A percentile compares a stretch with the other conserved stretches of the same genome.
These are phyloP conservation scores for Nevesoporus exiguus DNA, from an alignment of 768 basidiomycete genomes.

Conservation along the genomic window DNA sequence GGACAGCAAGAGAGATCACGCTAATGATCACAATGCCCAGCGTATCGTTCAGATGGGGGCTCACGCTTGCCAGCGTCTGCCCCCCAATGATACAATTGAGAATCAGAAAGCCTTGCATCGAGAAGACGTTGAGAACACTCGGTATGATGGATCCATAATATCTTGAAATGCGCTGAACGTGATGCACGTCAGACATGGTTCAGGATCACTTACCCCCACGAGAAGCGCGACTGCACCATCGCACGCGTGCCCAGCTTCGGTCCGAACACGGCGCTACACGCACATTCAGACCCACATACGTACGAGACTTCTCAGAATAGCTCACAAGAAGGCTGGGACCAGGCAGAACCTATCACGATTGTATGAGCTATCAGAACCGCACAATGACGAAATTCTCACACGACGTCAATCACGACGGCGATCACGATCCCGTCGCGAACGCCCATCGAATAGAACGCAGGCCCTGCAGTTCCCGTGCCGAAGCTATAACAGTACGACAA, in stretches of 20 bases:
- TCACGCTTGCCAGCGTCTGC: slow-evolving; percentile 53
- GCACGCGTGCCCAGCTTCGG: no score
- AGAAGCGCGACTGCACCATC: no score
- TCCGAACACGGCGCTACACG: slow-evolving; percentile 45
- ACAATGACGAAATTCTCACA: slow-evolving; percentile 9
- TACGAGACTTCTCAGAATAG: no score
- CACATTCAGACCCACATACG: background rate
- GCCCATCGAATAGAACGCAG: slow-evolving; percentile 46
- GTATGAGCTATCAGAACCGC: background rate
- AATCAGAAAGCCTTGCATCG: slow-evolving; percentile 54
- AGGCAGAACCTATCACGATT: slow-evolving; percentile 27
- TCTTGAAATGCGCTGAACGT: slow-evolving; percentile 22
- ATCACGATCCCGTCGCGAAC: slow-evolving; percentile 40
- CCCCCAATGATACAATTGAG: slow-evolving; percentile 62
- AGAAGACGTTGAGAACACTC: slow-evolving; percentile 47
- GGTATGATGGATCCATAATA: slow-evolving; percentile 31
- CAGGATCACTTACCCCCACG: no score
- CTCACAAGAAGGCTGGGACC: slow-evolving; percentile 40
- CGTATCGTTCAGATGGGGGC: slow-evolving; percentile 27
- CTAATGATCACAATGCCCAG: slow-evolving; percentile 34
- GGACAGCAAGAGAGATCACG: slow-evolving; percentile 30
- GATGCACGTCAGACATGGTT: slow-evolving; percentile 4
- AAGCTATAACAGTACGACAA: no score
- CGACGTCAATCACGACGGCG: no score
- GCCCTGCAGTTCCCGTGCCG: slow-evolving; percentile 48